These are phyloP conservation scores for Psilocybe azurescens DNA, from an alignment of 768 basidiomycete genomes.

Conservation along the genomic window DNA sequence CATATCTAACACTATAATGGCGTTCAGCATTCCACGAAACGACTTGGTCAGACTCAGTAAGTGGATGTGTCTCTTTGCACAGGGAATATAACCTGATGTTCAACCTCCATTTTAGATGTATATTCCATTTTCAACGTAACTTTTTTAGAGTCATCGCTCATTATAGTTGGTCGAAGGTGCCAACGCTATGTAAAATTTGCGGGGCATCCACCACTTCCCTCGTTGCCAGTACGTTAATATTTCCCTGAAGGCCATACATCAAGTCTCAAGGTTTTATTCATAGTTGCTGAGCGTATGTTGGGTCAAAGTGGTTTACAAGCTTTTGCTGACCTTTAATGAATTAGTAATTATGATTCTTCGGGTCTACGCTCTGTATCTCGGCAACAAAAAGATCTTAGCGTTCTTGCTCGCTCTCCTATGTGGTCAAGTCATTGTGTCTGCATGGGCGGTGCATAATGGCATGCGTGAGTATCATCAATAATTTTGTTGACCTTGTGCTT, in stretches of 20 bases:
- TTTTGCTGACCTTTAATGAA: not conserved
- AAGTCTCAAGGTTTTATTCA: not conserved
- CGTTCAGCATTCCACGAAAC: conserved; percentile 26
- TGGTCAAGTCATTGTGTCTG: conserved; percentile 25
- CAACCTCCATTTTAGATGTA: conserved; percentile 18
- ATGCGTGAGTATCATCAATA: conserved; percentile 20
- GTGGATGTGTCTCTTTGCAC: not conserved
- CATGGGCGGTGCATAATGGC: conserved; percentile 26
- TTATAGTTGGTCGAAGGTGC: conserved; percentile 18
- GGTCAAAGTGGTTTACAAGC: not conserved
- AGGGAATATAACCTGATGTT: not conserved
- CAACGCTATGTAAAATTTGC: conserved; percentile 28
- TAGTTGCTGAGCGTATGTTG: conserved; percentile 25
- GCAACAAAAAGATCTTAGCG: conserved; percentile 22
- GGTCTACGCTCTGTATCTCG: conserved; percentile 30
- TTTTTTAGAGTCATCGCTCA: too few species aligned
- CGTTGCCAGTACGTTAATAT: conserved; percentile 21
- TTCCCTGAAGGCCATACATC: not conserved
- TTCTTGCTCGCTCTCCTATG: conserved; percentile 22
- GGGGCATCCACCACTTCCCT: conserved; percentile 25
- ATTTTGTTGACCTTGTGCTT: not conserved
- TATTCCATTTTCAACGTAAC: not conserved
- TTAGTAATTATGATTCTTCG: conserved; percentile 29
- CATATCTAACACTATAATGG: not conserved
- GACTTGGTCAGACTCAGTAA: conserved; percentile 27